Conservation (phyloP, 2,329 filamentous ascomycete genomes). For the Fusarium aywerte region DNA sequence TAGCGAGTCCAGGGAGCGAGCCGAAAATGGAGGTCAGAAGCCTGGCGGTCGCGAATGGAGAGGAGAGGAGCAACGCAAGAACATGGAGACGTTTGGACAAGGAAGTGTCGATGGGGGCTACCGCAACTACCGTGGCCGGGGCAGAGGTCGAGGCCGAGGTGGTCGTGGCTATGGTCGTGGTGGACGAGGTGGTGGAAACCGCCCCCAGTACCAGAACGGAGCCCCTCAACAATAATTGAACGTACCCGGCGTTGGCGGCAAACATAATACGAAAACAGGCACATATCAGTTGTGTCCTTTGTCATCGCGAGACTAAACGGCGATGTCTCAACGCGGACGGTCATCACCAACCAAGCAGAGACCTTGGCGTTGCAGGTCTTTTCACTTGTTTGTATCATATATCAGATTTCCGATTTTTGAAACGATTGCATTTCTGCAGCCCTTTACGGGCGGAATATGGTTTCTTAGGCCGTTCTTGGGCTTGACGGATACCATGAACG, state of each 20-base stretch:
- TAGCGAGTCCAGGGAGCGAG: conserved; percentile 89
- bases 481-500: conserved; percentile 32
- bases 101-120: conserved; percentile 88
- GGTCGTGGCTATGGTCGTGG: conserved; percentile 55
- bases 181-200: conserved; percentile 54
- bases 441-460: conserved; percentile 23
- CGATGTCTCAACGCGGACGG: background rate
- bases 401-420: conserved; percentile 44
- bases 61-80: conserved; percentile 91
- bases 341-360: conserved; percentile 17
- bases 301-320: conserved; percentile 6
- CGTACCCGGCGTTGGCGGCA: background rate
- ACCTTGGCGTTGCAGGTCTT: conserved; percentile 22
- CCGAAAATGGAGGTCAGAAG: conserved; percentile 74
- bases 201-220: conserved; percentile 48
- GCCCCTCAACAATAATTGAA: conserved; percentile 46
- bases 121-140: conserved; percentile 81
- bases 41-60: conserved; percentile 89
- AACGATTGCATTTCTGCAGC: conserved; percentile 39
- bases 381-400: conserved; percentile 46
- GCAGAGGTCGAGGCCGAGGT: conserved; percentile 74
- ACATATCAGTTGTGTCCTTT: conserved; percentile 6
- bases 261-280: conserved; percentile 9
- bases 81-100: conserved; percentile 97
- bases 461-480: conserved; percentile 22